A percentile compares a stretch with the other conserved stretches of the same genome.
Conservation (phyloP, 495 filamentous ascomycete species). For the Pyrenopolyporus hunteri region DNA sequence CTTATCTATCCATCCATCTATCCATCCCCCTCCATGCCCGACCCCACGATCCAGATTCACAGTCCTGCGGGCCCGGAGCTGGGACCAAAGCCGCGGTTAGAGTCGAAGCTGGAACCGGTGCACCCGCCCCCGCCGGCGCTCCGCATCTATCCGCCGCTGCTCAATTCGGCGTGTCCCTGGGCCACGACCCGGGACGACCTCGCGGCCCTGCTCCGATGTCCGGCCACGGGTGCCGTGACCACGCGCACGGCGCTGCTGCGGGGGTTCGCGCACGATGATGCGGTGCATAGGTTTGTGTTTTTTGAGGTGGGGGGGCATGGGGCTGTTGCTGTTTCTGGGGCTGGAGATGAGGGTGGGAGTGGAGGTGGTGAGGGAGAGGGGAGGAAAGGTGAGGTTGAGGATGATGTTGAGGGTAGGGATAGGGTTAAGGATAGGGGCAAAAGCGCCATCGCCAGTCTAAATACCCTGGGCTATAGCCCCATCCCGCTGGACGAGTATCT, state of each 20-base stretch:
- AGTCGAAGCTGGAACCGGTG: too few relatives aligned
- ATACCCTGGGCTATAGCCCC: conserved; percentile 74
- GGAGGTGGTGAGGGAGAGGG: neutral
- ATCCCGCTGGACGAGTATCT: conserved; percentile 71
- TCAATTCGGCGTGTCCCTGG: conserved; percentile 76
- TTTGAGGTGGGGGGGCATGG: conserved; percentile 60
- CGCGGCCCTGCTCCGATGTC: conserved; percentile 57
- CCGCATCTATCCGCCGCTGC: conserved; percentile 64
- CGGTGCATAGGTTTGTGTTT: conserved; percentile 68
- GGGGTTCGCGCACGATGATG: conserved; percentile 64
- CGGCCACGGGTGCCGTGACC: conserved; percentile 71
- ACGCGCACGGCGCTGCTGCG: conserved; percentile 65
- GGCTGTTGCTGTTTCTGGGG: neutral
- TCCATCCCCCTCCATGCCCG: too few relatives aligned
- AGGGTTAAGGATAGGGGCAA: neutral
- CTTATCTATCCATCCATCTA: too few relatives aligned
- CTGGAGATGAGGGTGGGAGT: neutral
- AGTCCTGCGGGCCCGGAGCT: too few relatives aligned
- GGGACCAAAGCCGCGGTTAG: too few relatives aligned
- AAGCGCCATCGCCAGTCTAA: conserved; percentile 62
- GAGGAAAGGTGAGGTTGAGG: conserved; percentile 1
- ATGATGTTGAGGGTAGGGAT: neutral
- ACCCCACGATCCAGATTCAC: too few relatives aligned
- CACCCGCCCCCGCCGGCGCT: conserved; percentile 44
- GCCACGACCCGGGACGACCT: conserved; percentile 67